Conservation (phyloP, 2,329 filamentous ascomycete genomes). For the Pleoardoris graminearum region DNA sequence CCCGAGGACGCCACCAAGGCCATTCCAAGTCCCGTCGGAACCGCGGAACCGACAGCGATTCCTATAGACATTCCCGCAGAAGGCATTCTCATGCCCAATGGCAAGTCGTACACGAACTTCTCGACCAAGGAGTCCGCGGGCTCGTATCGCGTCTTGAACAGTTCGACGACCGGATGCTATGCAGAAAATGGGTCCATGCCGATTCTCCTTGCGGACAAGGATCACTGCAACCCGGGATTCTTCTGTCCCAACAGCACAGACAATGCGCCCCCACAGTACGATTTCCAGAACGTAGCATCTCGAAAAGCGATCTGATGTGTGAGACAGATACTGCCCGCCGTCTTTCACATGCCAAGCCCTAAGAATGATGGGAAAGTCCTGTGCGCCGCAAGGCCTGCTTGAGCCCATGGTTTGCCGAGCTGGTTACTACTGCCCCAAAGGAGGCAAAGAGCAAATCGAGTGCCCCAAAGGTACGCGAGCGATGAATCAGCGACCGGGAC, state of each 20-base stretch:
- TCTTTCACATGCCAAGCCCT: not conserved
- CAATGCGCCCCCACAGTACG: slow-evolving; percentile 7
- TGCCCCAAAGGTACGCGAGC: slow-evolving; percentile 12
- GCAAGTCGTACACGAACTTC: slow-evolving; percentile 6
- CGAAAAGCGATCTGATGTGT: too few species aligned
- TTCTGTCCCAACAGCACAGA: slow-evolving; percentile 12
- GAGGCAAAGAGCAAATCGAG: slow-evolving; percentile 7
- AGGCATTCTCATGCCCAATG: not conserved
- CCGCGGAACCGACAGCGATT: not conserved
- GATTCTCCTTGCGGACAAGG: slow-evolving; percentile 1
- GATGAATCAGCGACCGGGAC: not conserved
- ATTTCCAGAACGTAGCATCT: not conserved
- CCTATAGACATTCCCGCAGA: not conserved
- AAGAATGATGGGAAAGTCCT: not conserved
- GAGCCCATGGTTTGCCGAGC: slow-evolving; percentile 10
- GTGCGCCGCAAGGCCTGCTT: slow-evolving; percentile 7
- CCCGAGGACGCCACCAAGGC: not conserved
- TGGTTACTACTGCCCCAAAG: slow-evolving; percentile 12
- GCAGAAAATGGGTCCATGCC: slow-evolving; percentile 11
- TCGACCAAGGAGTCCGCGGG: slow-evolving; percentile 5
- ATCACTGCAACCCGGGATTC: slow-evolving; percentile 9
- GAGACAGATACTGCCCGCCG: slow-evolving; percentile 5
- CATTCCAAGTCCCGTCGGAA: not conserved
- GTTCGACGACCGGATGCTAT: slow-evolving; percentile 10
- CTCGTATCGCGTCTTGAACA: slow-evolving; percentile 2